Conservation (phyloP, 2,329 filamentous ascomycete species). For the Microdochium paspali region DNA sequence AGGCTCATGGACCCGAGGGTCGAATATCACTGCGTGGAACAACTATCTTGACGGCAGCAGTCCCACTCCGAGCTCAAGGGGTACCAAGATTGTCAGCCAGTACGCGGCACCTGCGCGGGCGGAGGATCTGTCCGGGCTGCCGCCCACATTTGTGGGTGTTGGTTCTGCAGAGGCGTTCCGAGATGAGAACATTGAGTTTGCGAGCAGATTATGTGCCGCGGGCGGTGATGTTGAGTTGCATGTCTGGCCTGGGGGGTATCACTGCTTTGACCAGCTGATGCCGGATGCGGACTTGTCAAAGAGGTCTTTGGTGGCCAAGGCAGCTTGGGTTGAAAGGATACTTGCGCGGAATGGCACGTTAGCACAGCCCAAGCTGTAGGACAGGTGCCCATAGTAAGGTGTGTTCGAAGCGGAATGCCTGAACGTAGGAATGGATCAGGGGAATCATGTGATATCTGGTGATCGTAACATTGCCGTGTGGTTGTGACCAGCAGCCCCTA, state of each 20-base stretch:
- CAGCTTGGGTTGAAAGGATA: background rate
- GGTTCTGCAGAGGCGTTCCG: constrained; percentile 33
- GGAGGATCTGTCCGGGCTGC: constrained; percentile 24
- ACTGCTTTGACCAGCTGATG: constrained; percentile 24
- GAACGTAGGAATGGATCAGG: too few relatives aligned
- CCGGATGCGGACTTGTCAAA: constrained; percentile 3
- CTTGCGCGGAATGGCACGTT: background rate
- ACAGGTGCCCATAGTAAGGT: too few relatives aligned
- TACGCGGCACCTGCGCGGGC: constrained; percentile 26
- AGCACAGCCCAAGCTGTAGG: background rate
- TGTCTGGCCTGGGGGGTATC: constrained; percentile 29
- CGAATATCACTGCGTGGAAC: constrained; percentile 30
- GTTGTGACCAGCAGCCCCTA: too few relatives aligned
- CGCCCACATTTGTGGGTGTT: constrained; percentile 32
- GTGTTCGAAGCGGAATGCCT: too few relatives aligned
- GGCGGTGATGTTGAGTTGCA: constrained; percentile 32
- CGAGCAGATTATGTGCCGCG: constrained; percentile 24
- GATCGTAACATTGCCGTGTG: too few relatives aligned
- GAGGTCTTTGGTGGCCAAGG: background rate
- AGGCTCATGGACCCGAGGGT: constrained; percentile 23
- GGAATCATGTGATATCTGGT: too few relatives aligned
- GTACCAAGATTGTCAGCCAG: constrained; percentile 20
- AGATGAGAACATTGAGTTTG: constrained; percentile 29
- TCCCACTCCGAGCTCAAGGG: constrained; percentile 1
- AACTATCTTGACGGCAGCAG: constrained; percentile 25